Percentiles rank a stretch among this genome's conserved stretches.
Conservation (phyloP, 2,329 filamentous ascomycete genomes). For the Cytospora paraplurivora region DNA sequence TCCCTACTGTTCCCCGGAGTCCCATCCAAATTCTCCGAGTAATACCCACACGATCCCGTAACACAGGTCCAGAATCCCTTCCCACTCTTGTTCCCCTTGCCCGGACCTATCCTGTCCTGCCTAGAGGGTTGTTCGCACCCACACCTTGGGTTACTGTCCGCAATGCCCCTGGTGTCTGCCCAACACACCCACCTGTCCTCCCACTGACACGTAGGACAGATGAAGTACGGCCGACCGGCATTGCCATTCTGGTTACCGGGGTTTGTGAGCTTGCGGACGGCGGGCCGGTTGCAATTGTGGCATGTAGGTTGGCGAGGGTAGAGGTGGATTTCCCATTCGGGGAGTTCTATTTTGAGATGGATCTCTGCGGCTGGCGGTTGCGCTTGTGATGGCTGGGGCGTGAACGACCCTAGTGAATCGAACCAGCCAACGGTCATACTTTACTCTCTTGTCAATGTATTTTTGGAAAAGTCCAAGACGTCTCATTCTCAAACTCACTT, state of each 20-base stretch:
- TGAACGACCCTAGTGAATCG: background rate
- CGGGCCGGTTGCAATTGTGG: background rate
- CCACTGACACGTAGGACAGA: slow-evolving; percentile 7
- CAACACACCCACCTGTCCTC: slow-evolving; percentile 1
- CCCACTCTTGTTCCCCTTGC: background rate
- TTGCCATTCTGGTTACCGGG: background rate
- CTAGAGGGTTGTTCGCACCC: background rate
- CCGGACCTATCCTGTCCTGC: slow-evolving; percentile 1
- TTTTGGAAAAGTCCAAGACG: no score
- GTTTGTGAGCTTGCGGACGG: background rate
- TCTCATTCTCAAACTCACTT: no score
- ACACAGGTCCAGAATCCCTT: slow-evolving; percentile 12
- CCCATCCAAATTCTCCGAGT: slow-evolving; percentile 10
- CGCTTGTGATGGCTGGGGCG: background rate
- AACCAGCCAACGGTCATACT: no score
- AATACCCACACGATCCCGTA: slow-evolving; percentile 3
- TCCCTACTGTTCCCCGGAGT: background rate
- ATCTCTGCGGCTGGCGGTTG: background rate
- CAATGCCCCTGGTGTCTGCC: slow-evolving; percentile 3
- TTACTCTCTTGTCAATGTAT: no score
- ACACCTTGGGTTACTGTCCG: background rate
- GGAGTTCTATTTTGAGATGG: background rate
- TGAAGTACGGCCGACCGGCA: slow-evolving; percentile 12
- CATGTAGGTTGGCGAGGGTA: background rate
- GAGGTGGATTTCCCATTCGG: background rate